A percentile compares a stretch with the other conserved stretches of the same genome.
These are phyloP conservation scores for Rhododendron kiyosumense DNA, from an alignment of 148 eudicot genomes.

Conservation along the genomic window DNA sequence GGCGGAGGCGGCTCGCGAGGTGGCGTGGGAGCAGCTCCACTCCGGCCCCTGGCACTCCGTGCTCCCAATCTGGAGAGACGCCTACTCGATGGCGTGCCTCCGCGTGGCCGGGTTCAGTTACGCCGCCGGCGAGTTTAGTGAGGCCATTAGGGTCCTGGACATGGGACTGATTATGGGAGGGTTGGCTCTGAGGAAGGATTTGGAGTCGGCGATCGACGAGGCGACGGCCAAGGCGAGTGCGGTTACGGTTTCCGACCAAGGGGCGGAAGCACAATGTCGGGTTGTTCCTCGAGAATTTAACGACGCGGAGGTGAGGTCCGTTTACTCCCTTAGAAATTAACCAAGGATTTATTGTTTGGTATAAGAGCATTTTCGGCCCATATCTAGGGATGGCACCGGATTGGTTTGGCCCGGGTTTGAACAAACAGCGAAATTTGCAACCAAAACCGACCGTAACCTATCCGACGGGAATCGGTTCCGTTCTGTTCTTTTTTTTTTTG, in stretches of 20 bases:
- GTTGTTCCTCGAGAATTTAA: constrained; percentile 28
- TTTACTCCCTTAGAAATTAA: constrained; percentile 7
- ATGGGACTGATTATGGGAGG: constrained; percentile 98
- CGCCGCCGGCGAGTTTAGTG: constrained; percentile 34
- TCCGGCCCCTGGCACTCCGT: constrained; percentile 91
- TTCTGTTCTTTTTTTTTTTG: background rate
- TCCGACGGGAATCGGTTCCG: background rate
- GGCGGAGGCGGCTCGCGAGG: constrained; percentile 85
- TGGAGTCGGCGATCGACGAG: constrained; percentile 40
- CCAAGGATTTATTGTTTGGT: background rate
- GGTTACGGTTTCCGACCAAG: constrained; percentile 11
- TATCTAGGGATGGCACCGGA: too few species aligned
- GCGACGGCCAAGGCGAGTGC: constrained; percentile 24
- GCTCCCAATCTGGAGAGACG: constrained; percentile 79
- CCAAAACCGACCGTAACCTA: too few species aligned
- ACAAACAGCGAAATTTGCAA: too few species aligned
- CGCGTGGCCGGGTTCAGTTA: constrained; percentile 54
- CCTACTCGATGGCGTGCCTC: constrained; percentile 83
- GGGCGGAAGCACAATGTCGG: background rate
- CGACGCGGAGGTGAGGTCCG: constrained; percentile 73
- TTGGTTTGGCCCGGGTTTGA: too few species aligned
- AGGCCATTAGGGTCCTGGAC: constrained; percentile 59
- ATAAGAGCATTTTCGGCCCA: background rate
- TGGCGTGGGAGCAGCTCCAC: constrained; percentile 99
- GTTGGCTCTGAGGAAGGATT: constrained; percentile 38